Base-by-base conservation (phyloP, 1,284 basidiomycete species). In the Malassezia equina region DNA sequence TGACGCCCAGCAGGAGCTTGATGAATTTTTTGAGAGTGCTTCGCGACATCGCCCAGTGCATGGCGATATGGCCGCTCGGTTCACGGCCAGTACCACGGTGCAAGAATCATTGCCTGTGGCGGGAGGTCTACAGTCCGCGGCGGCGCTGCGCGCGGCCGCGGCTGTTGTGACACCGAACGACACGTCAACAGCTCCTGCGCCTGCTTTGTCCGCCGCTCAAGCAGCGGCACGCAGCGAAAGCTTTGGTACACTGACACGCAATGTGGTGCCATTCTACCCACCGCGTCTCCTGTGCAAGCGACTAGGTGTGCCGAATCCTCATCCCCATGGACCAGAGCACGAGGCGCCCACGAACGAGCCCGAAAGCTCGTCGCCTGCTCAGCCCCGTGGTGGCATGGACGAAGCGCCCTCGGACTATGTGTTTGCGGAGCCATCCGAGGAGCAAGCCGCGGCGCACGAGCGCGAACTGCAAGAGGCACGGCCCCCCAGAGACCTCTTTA, bases 41-140 rank as follows among this genome's bases (percentile, higher is more conserved):
- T 78, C 81, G 24, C 83, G 96, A 25, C 96, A 95, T 78, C 88
- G 89, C 63, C 93, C 93, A 0, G 84, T 93, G 70, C 84, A 84
- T 0, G 87, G 84, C 15, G 87, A 88, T 21, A 95, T 98, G 86
- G 88, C 90, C 0, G 85, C 83, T 17, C 81, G 93, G 6, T 98
- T 98, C 75, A 89, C 86, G 2, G 62, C 49, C 0, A 42, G 54
- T 29, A 41, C 43, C 1, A 15, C 29, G 8, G 42, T 51, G 12
- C 32, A 50, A 28, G 47, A 55, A 21, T 42, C 40, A 4, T 28
- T 46, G 25, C 13, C 25, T 46, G 23, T 28, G 36, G 15, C 29
- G 8, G 36, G 36, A 19, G 42, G 28, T 17, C 24, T 43, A 13
- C 42, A 43, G 13, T 28, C 23, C 7, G 29, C 25, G n/a, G 24